Percentiles rank a stretch among this genome's conserved stretches.
Evolutionary conservation across 2,329 filamentous ascomycete genomes (phyloP).

Genomic region (Xylaria sp.): DNA sequence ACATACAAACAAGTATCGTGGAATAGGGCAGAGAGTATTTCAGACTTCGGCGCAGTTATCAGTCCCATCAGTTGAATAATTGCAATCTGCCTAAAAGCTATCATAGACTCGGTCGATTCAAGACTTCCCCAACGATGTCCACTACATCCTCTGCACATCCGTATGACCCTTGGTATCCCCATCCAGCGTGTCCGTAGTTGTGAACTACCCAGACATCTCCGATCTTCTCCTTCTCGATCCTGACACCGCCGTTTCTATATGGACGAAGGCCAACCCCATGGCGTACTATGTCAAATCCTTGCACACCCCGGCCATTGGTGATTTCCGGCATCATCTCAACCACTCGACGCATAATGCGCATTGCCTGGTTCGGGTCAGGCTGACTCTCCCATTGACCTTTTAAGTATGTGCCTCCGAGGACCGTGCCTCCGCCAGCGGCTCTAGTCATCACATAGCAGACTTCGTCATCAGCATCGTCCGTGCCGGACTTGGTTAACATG

Average conservation of each 20-base stretch:
- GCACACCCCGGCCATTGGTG: slow-evolving; percentile 72
- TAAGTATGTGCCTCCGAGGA: slow-evolving; percentile 88
- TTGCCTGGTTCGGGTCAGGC: slow-evolving; percentile 81
- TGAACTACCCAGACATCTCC: slow-evolving; percentile 76
- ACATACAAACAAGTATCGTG: too few species aligned
- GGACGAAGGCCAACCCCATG: slow-evolving; percentile 87
- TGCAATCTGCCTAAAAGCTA: neutral
- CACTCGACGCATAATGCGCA: slow-evolving; percentile 84
- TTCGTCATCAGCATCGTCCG: slow-evolving; percentile 78
- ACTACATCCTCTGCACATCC: slow-evolving; percentile 75
- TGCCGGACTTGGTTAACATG: slow-evolving; percentile 77
- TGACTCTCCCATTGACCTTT: slow-evolving; percentile 81
- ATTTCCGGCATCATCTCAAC: slow-evolving; percentile 72
- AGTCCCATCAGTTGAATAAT: neutral
- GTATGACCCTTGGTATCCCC: slow-evolving; percentile 77
- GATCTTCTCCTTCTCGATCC: slow-evolving; percentile 78
- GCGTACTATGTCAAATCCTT: slow-evolving; percentile 77
- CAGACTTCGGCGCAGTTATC: neutral
- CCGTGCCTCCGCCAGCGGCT: slow-evolving; percentile 80
- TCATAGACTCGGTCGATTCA: slow-evolving; percentile 44
- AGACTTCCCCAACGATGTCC: slow-evolving; percentile 72
- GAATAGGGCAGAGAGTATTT: neutral
- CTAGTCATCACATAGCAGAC: slow-evolving; percentile 84
- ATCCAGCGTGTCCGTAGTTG: slow-evolving; percentile 82
- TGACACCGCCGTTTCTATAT: slow-evolving; percentile 75